Percentiles rank a stretch among this genome's conserved stretches.
Evolutionary conservation across 2,329 filamentous ascomycete species (phyloP).

Genomic region (Cladosporium sp.): DNA sequence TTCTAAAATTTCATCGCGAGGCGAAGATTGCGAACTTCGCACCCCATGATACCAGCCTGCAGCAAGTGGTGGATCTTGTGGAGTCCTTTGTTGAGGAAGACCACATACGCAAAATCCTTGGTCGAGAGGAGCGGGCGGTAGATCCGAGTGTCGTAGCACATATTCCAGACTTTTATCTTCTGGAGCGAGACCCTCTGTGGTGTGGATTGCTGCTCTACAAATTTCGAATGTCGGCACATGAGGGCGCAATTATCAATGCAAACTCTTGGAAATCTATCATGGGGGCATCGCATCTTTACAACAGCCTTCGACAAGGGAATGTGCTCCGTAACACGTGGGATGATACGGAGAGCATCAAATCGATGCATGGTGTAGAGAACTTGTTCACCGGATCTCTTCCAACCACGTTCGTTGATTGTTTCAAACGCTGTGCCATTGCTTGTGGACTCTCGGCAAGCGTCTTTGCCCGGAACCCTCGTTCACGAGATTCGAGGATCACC

Average conservation of each 20-base stretch:
- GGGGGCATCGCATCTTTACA: background rate
- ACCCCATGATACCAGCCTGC: background rate
- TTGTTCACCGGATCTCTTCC: background rate
- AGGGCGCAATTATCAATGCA: background rate
- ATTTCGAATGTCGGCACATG: constrained; percentile 1
- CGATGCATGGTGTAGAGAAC: background rate
- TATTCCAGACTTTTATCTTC: too few relatives aligned
- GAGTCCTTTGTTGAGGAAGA: too few relatives aligned
- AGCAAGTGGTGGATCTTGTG: background rate
- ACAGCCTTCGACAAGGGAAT: background rate
- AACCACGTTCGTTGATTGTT: background rate
- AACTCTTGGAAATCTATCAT: background rate
- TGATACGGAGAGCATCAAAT: background rate
- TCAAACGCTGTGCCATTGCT: background rate
- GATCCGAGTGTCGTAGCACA: too few relatives aligned
- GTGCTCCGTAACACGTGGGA: background rate
- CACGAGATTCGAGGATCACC: background rate
- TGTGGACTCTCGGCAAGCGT: background rate
- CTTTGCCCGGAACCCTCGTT: background rate
- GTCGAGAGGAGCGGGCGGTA: too few relatives aligned
- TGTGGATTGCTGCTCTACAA: constrained; percentile 13
- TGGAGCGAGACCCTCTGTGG: constrained; percentile 6
- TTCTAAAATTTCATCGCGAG: background rate
- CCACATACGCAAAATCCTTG: too few relatives aligned
- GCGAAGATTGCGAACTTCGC: background rate